Conservation (phyloP, 2,329 filamentous ascomycete species). For the Stromatinia cepivora region DNA sequence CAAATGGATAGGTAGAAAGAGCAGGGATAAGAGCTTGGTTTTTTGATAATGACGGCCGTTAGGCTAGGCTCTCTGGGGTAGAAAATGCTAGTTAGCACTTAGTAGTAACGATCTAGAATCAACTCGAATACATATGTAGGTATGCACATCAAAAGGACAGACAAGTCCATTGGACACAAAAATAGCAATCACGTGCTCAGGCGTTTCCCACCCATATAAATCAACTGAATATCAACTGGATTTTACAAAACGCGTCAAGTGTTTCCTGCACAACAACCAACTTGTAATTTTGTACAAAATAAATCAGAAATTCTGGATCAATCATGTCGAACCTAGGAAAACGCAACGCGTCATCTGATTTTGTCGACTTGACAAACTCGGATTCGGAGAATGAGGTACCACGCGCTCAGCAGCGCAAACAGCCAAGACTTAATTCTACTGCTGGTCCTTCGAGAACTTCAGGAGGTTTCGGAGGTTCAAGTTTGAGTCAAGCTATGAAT, state of each 20-base stretch:
- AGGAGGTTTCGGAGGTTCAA: background rate
- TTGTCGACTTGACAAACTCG: constrained; percentile 48
- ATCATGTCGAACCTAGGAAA: constrained; percentile 37
- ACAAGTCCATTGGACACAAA: background rate
- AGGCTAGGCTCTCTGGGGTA: background rate
- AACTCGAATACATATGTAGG: background rate
- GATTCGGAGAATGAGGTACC: constrained; percentile 34
- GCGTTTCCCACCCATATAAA: background rate
- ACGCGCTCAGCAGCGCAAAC: constrained; percentile 32
- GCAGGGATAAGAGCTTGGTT: constrained; percentile 15
- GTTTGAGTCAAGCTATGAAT: constrained; percentile 30
- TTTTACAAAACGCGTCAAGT: constrained; percentile 14
- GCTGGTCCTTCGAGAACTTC: constrained; percentile 21
- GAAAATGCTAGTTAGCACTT: background rate
- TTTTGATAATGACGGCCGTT: background rate
- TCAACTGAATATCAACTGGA: too few species aligned
- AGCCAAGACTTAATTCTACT: constrained; percentile 29
- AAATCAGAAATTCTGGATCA: background rate
- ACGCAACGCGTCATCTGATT: constrained; percentile 39
- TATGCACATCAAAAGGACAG: background rate
- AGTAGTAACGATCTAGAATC: background rate
- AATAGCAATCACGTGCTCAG: background rate
- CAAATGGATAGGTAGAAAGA: background rate
- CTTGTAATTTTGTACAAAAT: background rate
- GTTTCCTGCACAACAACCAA: background rate